Evolutionary conservation across 148 eudicot genomes (phyloP), one percentile per base, ranked within the genome.

Genomic region (Selenicereus undatus): DNA sequence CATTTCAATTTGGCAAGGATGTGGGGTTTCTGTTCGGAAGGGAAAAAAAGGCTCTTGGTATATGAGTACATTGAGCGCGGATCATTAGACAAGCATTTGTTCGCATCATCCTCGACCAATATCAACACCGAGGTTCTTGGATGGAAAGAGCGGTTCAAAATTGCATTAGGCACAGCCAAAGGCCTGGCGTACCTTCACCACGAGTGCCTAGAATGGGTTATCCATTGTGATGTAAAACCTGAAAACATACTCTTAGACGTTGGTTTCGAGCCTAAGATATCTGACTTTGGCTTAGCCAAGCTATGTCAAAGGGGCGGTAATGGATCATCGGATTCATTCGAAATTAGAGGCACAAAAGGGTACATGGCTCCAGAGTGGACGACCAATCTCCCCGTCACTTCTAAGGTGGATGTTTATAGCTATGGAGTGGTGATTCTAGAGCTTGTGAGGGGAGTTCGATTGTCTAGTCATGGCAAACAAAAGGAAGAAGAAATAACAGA

Each of bases 161-260:
- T 82, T 68, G 88, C 85, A 1, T 9, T 79, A 45, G 87, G 87
- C 20, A 79, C 82, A 1, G 84, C 82, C 2, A 84, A 80, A 80
- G 84, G 80, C 27, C 29, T 77, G 26, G 71, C 72, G 39, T 62
- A 77, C 29, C 70, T 77, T n/a, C 80, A 77, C 27, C 68, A 76
- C 13, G 79, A 76, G 79, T 76, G 79, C 16, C 68, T 62, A 62
- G 68, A 62, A n/a, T 62, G 68, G 68, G 68, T 62, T 8, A 62
- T 62, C 68, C 68, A 62, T n/a, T 62, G 68, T 62, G 68, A 62
- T 62, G 27, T 62, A 16, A 62, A 62, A 11, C 68, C 68, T n/a
- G 68, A 62, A 8, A 62, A 62, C 68, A 62, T 62, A 22, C 68
- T 62, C 27, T 62, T 62, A n/a, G 68, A 62, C 27, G 68, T 22